phyloP scores from a whole-genome alignment of 2,329 filamentous ascomycete species.

The Colletotrichum horii region DNA sequence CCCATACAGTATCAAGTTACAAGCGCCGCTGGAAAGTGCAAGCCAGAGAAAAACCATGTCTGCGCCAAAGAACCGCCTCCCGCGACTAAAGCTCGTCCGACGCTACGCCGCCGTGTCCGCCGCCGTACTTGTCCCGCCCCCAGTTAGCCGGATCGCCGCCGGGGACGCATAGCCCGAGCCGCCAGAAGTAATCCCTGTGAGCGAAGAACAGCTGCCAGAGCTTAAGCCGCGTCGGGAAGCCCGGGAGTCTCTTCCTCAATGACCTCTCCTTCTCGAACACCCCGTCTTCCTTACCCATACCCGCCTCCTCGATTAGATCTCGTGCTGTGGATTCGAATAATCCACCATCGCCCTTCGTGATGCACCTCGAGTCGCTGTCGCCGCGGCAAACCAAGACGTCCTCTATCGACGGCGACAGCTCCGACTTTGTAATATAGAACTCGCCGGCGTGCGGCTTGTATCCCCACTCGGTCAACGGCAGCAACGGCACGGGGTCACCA shows the following conservation, averaged over 20 bases:
- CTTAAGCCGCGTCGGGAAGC: conserved; percentile 66
- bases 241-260: conserved; percentile 51
- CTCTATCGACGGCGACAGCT: conserved; percentile 68
- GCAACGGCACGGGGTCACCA: conserved; percentile 85
- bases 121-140: conserved; percentile 52
- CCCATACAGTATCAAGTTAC: not conserved
- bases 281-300: not conserved
- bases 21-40: not conserved
- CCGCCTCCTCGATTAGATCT: conserved; percentile 22
- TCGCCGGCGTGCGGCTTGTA: conserved; percentile 87
- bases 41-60: not conserved
- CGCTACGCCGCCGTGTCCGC: conserved; percentile 15
- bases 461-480: conserved; percentile 88
- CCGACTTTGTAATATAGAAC: conserved; percentile 78
- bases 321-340: conserved; percentile 29
- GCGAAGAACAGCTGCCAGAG: conserved; percentile 95
- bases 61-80: not conserved
- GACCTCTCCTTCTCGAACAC: conserved; percentile 28
- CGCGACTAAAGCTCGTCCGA: conserved; percentile 10
- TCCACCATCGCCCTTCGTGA: conserved; percentile 60
- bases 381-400: conserved; percentile 79
- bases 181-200: conserved; percentile 96
- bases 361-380: conserved; percentile 74
- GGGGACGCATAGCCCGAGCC: conserved; percentile 87
- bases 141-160: conserved; percentile 75